A percentile compares a stretch with the other conserved stretches of the same genome.
Evolutionary conservation across 305 asterid genomes (phyloP).

Genomic region (Fraxinus ornus): DNA sequence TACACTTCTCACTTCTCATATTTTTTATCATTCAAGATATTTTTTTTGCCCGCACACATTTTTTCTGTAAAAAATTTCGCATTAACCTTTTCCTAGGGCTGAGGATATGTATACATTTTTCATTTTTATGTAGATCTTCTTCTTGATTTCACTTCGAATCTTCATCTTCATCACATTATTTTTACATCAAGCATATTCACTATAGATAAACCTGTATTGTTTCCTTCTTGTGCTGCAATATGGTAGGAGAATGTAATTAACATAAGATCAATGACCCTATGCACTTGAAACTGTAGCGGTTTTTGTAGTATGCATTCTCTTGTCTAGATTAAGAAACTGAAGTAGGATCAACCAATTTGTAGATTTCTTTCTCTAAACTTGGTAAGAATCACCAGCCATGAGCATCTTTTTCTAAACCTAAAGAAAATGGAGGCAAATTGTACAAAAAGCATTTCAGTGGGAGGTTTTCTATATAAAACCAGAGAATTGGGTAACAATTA

Average conservation of each 20-base stretch:
- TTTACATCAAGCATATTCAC: neutral
- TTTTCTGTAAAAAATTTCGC: neutral
- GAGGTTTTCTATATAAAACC: neutral
- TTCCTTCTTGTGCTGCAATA: neutral
- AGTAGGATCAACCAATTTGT: neutral
- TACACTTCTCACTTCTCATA: neutral
- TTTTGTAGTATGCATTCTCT: neutral
- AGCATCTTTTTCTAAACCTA: neutral
- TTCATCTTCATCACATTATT: neutral
- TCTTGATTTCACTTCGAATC: neutral
- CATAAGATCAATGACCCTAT: neutral
- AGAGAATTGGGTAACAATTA: too few relatives aligned
- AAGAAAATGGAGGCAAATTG: neutral
- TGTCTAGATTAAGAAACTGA: neutral
- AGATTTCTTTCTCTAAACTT: neutral
- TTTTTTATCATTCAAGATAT: neutral
- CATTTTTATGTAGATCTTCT: neutral
- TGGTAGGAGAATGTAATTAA: neutral
- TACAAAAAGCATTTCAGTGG: neutral
- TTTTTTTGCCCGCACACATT: neutral
- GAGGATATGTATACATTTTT: neutral
- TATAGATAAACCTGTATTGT: neutral
- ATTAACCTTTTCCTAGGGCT: neutral
- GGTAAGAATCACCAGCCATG: neutral
- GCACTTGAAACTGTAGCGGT: neutral